phyloP scores from a whole-genome alignment of 1,284 basidiomycete species.

The Apiotrichum brassicae region DNA sequence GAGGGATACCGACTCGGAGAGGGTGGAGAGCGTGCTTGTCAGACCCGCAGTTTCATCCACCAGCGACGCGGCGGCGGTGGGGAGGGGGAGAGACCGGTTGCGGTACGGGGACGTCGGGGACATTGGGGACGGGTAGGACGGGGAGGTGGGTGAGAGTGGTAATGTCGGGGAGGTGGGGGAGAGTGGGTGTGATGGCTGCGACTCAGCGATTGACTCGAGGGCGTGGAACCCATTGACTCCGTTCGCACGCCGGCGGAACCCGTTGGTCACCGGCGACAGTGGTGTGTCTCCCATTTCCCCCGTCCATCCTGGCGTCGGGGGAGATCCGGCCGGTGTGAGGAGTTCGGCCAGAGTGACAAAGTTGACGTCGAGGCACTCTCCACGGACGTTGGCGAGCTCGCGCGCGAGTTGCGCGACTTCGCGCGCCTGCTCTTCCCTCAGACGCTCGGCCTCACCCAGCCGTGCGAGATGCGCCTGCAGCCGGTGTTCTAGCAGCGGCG shows the following conservation, averaged over 20 bases:
- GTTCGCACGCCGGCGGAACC: neutral
- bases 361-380: neutral
- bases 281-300: neutral
- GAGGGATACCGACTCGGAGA: neutral
- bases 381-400: constrained; percentile 5
- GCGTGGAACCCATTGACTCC: no score
- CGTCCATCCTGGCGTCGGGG: neutral
- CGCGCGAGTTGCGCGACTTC: constrained; percentile 9
- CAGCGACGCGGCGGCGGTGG: neutral
- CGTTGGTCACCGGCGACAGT: neutral
- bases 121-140: neutral
- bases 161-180: neutral
- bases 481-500: constrained; percentile 7
- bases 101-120: neutral
- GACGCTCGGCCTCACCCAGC: constrained; percentile 11
- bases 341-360: neutral
- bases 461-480: constrained; percentile 3
- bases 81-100: neutral
- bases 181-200: neutral
- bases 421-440: constrained; percentile 14
- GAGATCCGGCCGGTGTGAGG: neutral
- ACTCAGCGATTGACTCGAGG: neutral
- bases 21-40: neutral
- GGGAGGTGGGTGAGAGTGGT: neutral
- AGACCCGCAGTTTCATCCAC: neutral